A percentile compares a stretch with the other conserved stretches of the same genome.
Evolutionary conservation across 371 early-diverging fungal species (phyloP).

Genomic region (Mucor piriformis): DNA sequence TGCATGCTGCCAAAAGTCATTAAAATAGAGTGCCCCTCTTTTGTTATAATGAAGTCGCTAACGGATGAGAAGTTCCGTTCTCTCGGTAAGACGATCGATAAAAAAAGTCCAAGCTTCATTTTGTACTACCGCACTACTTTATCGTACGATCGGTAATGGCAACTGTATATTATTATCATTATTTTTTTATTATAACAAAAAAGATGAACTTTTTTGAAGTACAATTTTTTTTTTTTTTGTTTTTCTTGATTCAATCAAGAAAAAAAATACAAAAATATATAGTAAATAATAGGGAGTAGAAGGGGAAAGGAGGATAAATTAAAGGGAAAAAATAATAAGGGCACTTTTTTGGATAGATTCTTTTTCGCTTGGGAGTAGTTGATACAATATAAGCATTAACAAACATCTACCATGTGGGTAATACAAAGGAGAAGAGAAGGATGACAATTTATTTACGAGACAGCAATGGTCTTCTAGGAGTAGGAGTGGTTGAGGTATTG

Average conservation of each 20-base stretch:
- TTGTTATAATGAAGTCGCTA: not conserved
- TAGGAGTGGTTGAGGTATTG: not conserved
- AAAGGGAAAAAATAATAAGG: constrained; percentile 1
- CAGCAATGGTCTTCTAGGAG: constrained; percentile 13
- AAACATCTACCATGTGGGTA: constrained; percentile 18
- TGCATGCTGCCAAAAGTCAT: not conserved
- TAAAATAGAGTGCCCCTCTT: not conserved
- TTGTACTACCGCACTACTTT: not conserved
- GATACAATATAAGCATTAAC: not conserved
- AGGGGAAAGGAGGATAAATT: not conserved
- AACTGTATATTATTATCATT: not conserved
- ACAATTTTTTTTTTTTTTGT: not conserved
- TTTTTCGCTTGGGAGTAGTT: not conserved
- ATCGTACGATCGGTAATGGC: no score
- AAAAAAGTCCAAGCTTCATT: not conserved
- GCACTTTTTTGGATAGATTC: constrained; percentile 2
- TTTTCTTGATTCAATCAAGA: constrained; percentile 2
- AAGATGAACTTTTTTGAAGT: not conserved
- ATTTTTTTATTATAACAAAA: not conserved
- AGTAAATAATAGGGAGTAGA: not conserved
- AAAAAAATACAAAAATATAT: not conserved
- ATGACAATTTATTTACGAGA: constrained; percentile 9
- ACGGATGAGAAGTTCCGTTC: not conserved
- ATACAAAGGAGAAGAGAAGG: constrained; percentile 16
- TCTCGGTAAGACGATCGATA: not conserved